These are phyloP conservation scores for Sarocladium oryzae DNA, from an alignment of 2,329 filamentous ascomycete genomes.

Conservation along the genomic window DNA sequence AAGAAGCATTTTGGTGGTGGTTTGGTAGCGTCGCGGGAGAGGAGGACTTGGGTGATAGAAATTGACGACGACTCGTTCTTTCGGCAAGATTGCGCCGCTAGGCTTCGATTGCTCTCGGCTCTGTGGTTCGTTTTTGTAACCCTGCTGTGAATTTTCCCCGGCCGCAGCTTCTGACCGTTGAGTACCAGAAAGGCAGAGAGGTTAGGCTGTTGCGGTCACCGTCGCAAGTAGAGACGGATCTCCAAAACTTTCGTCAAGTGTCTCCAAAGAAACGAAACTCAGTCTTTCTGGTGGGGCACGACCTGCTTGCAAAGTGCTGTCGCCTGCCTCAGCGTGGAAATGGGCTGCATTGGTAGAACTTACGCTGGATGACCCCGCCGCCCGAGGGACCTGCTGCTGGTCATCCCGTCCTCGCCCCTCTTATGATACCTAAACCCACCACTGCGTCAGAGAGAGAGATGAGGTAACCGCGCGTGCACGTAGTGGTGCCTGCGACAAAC, in stretches of 20 bases:
- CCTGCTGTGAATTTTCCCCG: no score
- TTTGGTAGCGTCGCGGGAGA: neutral
- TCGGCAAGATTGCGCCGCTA: neutral
- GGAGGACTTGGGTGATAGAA: neutral
- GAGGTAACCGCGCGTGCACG: neutral
- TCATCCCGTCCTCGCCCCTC: neutral
- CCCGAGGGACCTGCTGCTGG: no score
- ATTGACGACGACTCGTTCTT: neutral
- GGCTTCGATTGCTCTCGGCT: no score
- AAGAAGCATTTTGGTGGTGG: constrained; percentile 50
- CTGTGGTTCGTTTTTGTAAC: no score
- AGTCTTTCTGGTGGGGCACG: constrained; percentile 6
- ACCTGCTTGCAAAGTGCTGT: no score
- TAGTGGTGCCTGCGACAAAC: neutral
- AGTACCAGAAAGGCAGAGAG: no score
- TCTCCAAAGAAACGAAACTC: neutral
- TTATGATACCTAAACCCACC: no score
- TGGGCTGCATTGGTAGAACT: no score
- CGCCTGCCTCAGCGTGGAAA: no score
- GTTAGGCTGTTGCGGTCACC: no score
- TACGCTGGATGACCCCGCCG: constrained; percentile 5
- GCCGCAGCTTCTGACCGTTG: no score
- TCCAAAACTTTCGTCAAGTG: neutral
- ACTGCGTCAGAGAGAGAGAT: neutral
- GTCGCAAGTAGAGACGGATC: neutral